Evolutionary conservation across 192 early-diverging fungal species (phyloP).

Genomic region (Lunasporangiospora selenospora): DNA sequence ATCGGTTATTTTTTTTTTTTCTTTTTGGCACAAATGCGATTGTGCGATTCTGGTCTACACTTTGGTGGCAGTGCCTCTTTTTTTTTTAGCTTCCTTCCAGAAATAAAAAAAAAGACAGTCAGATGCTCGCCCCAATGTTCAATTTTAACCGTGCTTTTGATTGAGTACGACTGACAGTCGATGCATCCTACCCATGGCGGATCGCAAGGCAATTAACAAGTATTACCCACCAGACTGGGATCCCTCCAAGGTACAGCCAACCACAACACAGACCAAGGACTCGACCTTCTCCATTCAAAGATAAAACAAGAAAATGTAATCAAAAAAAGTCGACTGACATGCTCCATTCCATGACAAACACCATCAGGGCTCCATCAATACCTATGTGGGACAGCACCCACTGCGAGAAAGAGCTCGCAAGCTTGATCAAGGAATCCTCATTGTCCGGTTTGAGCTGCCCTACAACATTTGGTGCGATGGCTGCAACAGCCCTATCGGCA

Average conservation of each 20-base stretch:
- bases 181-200: conserved; percentile 19
- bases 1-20: too few relatives aligned
- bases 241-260: conserved; percentile 81
- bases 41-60: too few relatives aligned
- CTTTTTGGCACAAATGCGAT: too few relatives aligned
- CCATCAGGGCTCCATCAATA: conserved; percentile 91
- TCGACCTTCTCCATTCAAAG: too few relatives aligned
- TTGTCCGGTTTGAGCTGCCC: conserved; percentile 90
- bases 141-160: too few relatives aligned
- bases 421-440: conserved; percentile 88
- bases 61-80: too few relatives aligned
- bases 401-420: conserved; percentile 87
- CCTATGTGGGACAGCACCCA: conserved; percentile 87
- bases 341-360: too few relatives aligned
- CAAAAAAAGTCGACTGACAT: too few relatives aligned
- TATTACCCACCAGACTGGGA: conserved; percentile 93
- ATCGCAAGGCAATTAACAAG: conserved; percentile 72
- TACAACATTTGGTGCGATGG: conserved; percentile 91
- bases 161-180: too few relatives aligned
- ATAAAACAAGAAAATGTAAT: too few relatives aligned
- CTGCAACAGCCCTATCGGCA: conserved; percentile 86
- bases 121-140: neutral
- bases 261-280: too few relatives aligned
- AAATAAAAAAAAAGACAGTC: neutral
- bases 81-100: too few relatives aligned